Base-by-base conservation (phyloP, 768 basidiomycete genomes). In the Tylopilus subfusipes region DNA sequence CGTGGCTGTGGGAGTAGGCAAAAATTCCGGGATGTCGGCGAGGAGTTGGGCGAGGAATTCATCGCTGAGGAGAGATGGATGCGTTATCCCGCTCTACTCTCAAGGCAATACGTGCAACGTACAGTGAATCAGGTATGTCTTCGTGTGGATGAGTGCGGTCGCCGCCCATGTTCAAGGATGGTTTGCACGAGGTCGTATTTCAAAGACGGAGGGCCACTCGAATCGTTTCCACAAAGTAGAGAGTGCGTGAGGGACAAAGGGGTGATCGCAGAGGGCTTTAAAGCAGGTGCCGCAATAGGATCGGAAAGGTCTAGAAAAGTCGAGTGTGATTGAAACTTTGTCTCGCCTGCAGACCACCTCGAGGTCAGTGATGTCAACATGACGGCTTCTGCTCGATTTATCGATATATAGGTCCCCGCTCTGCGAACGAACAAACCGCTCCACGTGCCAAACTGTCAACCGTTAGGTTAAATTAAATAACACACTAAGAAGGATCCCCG, bases 41-140 rank as follows among this genome's bases (percentile, higher is more conserved):
- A 62, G 34, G 6, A 64, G 33, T 16, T 42, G 59, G 0, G 63
- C 59, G 2, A 64, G 34, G 9, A 64, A 54, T 10, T 58, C 48
- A 19, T 52, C 31, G 12, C 63, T 64, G 46, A 34, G n/a, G 19
- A 44, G 25, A 21, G 16, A 38, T 25, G 27, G 3, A 13, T 13
- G 11, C 4, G 10, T 63, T n/a, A 62, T 42, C 11, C 16, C 13
- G 2, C 3, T 5, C 14, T 31, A 38, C 38, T 18, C 18, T 34
- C 14, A 18, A 19, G 44, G 21, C 2, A 42, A 40, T 11, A 27
- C 5, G n/a, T 18, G 2, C 2, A 5, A 53, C 63, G 10, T 56
- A 64, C 63, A 59, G 19, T 22, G 59, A 10, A 52, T 59, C 59
- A 3, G 42, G 13, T 0, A 38, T 13, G 33, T 31, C 14, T 21